These are phyloP conservation scores for Capillidium rhysosporum DNA, from an alignment of 371 early-diverging fungal genomes.

Conservation along the genomic window DNA sequence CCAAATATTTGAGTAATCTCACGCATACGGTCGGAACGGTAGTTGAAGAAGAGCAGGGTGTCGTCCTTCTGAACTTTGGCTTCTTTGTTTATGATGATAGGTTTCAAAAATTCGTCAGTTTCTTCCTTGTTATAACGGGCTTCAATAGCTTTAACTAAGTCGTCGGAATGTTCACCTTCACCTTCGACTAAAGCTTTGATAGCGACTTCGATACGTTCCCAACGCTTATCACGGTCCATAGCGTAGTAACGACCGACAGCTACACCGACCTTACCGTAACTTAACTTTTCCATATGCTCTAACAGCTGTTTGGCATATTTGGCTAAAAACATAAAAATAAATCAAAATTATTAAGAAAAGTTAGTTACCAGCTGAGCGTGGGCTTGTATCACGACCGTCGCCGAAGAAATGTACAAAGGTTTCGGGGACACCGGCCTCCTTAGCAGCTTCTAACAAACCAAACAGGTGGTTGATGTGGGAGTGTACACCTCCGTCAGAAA, in stretches of 20 bases:
- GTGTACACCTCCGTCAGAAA: conserved; percentile 99
- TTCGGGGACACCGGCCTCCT: conserved; percentile 62
- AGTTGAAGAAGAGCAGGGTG: conserved; percentile 84
- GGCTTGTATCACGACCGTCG: conserved; percentile 98
- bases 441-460: conserved; percentile 63
- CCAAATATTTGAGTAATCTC: conserved; percentile 85
- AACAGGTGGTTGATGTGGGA: conserved; percentile 90
- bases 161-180: conserved; percentile 49
- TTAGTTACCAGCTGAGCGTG: conserved; percentile 44
- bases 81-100: conserved; percentile 63
- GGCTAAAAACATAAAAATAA: conserved; percentile 7
- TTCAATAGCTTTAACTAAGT: conserved; percentile 52
- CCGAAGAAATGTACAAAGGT: conserved; percentile 94
- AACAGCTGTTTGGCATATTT: conserved; percentile 52
- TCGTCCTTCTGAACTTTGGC: conserved; percentile 63
- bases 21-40: conserved; percentile 97
- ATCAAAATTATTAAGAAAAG: not conserved
- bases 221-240: conserved; percentile 99
- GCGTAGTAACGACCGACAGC: conserved; percentile 97
- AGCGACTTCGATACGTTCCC: conserved; percentile 92
- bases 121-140: conserved; percentile 63
- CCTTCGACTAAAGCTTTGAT: conserved; percentile 76
- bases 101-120: conserved; percentile 98
- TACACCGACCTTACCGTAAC: conserved; percentile 80
- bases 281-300: conserved; percentile 27